A percentile compares a stretch with the other conserved stretches of the same genome.
Conservation (phyloP, 2,329 filamentous ascomycete species). For the Colletotrichum caudatum region DNA sequence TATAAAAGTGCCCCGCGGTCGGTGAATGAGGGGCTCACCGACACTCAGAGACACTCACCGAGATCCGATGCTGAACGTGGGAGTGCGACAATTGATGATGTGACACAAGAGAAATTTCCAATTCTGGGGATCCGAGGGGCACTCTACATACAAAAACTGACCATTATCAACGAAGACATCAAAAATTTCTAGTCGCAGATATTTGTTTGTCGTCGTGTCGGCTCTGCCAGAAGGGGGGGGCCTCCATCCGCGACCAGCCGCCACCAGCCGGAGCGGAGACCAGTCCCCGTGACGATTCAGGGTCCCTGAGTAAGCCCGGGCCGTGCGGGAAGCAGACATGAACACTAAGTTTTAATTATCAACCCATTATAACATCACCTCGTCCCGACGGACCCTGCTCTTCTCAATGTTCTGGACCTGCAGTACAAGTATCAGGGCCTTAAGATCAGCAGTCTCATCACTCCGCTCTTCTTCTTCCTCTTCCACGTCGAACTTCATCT, state of each 20-base stretch:
- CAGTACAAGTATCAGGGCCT: conserved; percentile 11
- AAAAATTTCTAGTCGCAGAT: background rate
- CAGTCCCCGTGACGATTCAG: conserved; percentile 26
- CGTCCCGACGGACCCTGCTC: conserved; percentile 14
- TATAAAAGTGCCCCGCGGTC: conserved; percentile 14
- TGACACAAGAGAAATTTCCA: background rate
- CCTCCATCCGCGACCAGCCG: conserved; percentile 11
- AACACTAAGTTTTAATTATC: conserved; percentile 29
- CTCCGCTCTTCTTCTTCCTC: conserved; percentile 6
- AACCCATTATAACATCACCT: conserved; percentile 37
- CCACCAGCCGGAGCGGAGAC: background rate
- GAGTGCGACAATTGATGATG: background rate
- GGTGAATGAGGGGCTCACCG: conserved; percentile 22
- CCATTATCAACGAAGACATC: background rate
- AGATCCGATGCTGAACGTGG: accelerated
- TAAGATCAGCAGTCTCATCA: conserved; percentile 31
- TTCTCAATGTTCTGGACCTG: conserved; percentile 33
- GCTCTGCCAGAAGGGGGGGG: background rate
- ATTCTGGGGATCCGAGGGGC: accelerated
- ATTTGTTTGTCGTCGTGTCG: conserved; percentile 2
- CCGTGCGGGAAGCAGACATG: conserved; percentile 7
- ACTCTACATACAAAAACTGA: background rate
- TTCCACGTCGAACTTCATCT: background rate
- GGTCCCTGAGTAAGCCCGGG: conserved; percentile 36
- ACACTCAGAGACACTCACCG: conserved; percentile 2